Conservation (phyloP, 2,329 filamentous ascomycete genomes). For the Emericellopsis atlantica region DNA sequence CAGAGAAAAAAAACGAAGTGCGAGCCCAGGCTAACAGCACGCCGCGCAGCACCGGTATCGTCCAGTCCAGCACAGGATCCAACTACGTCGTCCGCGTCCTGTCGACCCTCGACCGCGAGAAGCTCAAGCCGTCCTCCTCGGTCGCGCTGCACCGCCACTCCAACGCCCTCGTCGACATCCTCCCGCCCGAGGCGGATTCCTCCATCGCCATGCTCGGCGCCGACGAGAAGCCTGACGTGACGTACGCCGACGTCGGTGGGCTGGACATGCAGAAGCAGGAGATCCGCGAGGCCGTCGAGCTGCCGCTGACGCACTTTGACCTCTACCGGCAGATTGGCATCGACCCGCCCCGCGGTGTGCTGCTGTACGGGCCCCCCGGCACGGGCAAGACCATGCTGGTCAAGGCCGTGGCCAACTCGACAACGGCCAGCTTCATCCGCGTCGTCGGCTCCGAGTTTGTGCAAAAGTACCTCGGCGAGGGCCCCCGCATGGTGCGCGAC, state of each 20-base stretch:
- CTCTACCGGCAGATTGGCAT: conserved; percentile 99
- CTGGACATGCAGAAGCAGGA: conserved; percentile 99
- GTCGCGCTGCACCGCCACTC: conserved; percentile 97
- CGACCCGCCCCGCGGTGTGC: conserved; percentile 88
- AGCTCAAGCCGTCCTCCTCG: conserved; percentile 94
- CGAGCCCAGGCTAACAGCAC: conserved; percentile 2
- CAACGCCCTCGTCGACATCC: conserved; percentile 94
- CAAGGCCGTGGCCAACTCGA: conserved; percentile 97
- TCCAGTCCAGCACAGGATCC: conserved; percentile 94
- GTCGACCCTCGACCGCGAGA: conserved; percentile 94
- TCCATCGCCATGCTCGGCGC: conserved; percentile 96
- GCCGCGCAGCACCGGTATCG: conserved; percentile 74
- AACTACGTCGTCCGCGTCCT: conserved; percentile 99
- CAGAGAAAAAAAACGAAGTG: too few relatives aligned
- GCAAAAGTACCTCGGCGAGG: conserved; percentile 96
- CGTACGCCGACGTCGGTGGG: conserved; percentile 94
- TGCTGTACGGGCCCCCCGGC: conserved; percentile 91
- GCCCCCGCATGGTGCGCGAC: conserved; percentile 96
- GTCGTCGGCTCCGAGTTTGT: conserved; percentile 98
- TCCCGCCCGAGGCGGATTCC: conserved; percentile 96
- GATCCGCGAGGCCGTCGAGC: conserved; percentile 92
- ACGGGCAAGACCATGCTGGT: conserved; percentile 96
- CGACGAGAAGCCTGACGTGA: conserved; percentile 96
- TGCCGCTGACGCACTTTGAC: conserved; percentile 94
- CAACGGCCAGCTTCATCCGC: conserved; percentile 94